Base-by-base conservation (phyloP, 1,139 yeast genomes). In the Kurtzmaniella natalensis region DNA sequence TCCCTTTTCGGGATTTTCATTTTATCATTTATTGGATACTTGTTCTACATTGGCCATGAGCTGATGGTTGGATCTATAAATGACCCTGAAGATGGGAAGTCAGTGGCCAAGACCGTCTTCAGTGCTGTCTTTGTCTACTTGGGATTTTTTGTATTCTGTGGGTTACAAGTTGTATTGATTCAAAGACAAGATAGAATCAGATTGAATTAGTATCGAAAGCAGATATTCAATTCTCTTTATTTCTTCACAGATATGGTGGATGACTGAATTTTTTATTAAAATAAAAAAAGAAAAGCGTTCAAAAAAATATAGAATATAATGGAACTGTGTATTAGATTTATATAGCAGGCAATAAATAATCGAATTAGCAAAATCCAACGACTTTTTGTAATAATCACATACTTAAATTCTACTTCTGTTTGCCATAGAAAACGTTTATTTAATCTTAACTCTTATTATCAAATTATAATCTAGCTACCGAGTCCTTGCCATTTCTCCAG, bases 1-100 rank as follows among this genome's bases (percentile, higher is more conserved):
- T 88, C 96, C 35, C 86, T 92, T 18, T 89, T 89, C 57, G 98
- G 94, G 38, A 78, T 92, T 27, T 81, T 87, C 35, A 89, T 92
- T 45, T 75, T 92, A 35, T 76, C 94, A 8, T 83, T 85, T 36
- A 76, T 92, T 48, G 98, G 94, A 15, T 76, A 76, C 46, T 68
- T 92, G 46, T 92, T 92, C 68, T 70, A 81, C 47, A 68, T 69
- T 32, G 86, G 81, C 47, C 94, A 87, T 56, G 97, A 92, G 61
- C 73, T 94, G 15, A 81, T 92, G 82, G 81, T 88, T 66, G 98
- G 98, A 6, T 84, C 95, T 27, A 78, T 80, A 43, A 80, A 72
- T 46, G 96, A 89, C 53, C 97, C 98, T 17, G 84, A 76, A 46
- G 92, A 92, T 54, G 97, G 97, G 9, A 78, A 78, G 43, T 95